Percentiles rank a stretch among this genome's conserved stretches.
These are phyloP conservation scores for Fusarium sp. DNA, from an alignment of 2,329 filamentous ascomycete genomes.

Conservation along the genomic window DNA sequence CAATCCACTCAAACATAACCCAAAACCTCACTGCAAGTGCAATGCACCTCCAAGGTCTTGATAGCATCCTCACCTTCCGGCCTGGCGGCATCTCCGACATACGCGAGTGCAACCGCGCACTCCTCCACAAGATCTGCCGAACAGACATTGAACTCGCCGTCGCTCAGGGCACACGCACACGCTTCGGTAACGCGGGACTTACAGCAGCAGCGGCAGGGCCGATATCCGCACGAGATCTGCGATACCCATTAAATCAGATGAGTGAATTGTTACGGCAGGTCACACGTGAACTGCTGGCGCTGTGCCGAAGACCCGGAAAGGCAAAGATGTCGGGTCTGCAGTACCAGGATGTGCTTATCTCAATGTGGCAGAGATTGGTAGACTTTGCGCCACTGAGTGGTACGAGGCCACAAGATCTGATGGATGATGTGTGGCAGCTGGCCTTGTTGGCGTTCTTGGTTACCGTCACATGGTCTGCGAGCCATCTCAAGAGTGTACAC, in stretches of 20 bases:
- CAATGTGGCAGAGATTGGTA: constrained; percentile 13
- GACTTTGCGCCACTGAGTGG: constrained; percentile 22
- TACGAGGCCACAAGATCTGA: constrained; percentile 4
- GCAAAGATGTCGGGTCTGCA: constrained; percentile 5
- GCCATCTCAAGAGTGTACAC: not conserved
- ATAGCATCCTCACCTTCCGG: not conserved
- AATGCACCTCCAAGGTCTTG: constrained; percentile 28
- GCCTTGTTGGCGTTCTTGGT: constrained; percentile 16
- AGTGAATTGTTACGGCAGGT: not conserved
- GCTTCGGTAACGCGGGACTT: constrained; percentile 14
- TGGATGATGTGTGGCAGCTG: constrained; percentile 26
- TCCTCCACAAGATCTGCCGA: constrained; percentile 31
- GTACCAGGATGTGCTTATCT: constrained; percentile 28
- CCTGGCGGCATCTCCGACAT: constrained; percentile 2
- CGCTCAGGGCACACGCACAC: constrained; percentile 1
- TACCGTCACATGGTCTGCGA: constrained; percentile 12
- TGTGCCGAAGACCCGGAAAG: constrained; percentile 13
- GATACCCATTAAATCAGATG: constrained; percentile 8
- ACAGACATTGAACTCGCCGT: constrained; percentile 21
- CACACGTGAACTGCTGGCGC: constrained; percentile 9
- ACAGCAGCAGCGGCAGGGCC: constrained; percentile 6
- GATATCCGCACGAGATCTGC: not conserved
- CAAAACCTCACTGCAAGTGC: not conserved
- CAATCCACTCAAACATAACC: constrained; percentile 30
- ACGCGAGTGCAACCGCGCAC: constrained; percentile 10